Evolutionary conservation across 768 basidiomycete genomes (phyloP), one percentile per base, ranked within the genome.

Genomic region (Tricholoma sp.): DNA sequence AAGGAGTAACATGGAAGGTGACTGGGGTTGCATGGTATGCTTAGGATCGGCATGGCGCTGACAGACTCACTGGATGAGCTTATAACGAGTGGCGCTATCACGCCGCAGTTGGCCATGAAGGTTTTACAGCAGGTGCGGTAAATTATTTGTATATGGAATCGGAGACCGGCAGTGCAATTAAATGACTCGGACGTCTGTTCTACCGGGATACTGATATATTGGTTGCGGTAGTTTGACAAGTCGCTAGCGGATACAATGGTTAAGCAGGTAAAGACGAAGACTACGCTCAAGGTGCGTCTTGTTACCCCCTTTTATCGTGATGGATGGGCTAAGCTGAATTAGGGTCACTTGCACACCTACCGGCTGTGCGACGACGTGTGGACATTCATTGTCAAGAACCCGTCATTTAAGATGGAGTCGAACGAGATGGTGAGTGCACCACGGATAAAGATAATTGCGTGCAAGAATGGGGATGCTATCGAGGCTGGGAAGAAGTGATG

Each of bases 1-100:
- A n/a, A 50, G 24, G 47, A 50, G 47, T 50, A 18, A 50, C 16
- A 18, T 29, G 18, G 45, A 49, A 29, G 47, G 45, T 46, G 45
- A 46, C 45, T 9, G 22, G 46, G 46, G 29, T 49, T 49, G 47
- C 47, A 29, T 49, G 47, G 27, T 29, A 10, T 50, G 27, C 47
- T 8, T 69, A 98, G 97, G 62, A 93, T 98, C 72, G 97, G 97
- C 52, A 92, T 94, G 83, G 94, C 96, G 53, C 80, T 99, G 52
- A 96, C 95, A 12, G 97, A 99, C 77, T 94, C 96, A 62, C 84
- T 99, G 65, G 97, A 99, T 75, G 96, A 98, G 75, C 83, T 99
- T 63, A 98, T 99, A 66, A 96, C 94, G 47, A 90, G 89, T 67
- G 96, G 96, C 2, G 86, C 91, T 51, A 99, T 99, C 66, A 96